Evolutionary conservation across 2,329 filamentous ascomycete species (phyloP).

Genomic region (Diaporthe ampelina): DNA sequence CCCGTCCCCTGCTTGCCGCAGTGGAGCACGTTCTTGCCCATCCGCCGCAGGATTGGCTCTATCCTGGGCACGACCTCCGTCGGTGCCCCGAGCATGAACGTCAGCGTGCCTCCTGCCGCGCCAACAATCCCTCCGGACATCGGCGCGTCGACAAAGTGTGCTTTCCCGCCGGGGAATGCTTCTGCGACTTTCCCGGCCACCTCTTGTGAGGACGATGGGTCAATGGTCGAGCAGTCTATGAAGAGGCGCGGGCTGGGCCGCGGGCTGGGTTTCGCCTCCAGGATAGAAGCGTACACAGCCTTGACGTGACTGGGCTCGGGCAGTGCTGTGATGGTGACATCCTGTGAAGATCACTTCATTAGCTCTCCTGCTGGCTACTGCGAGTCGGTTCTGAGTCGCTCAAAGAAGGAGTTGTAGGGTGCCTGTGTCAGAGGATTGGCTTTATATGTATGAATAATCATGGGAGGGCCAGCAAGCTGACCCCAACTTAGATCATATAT

Average conservation of each 20-base stretch:
- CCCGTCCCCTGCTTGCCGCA: slow-evolving; percentile 88
- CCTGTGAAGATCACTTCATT: slow-evolving; percentile 63
- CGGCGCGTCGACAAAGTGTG: slow-evolving; percentile 91
- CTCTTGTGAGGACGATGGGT: slow-evolving; percentile 84
- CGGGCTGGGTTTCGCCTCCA: slow-evolving; percentile 66
- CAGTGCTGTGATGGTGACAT: slow-evolving; percentile 88
- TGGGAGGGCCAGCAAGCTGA: slow-evolving; percentile 66
- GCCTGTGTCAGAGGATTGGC: slow-evolving; percentile 79
- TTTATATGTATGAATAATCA: slow-evolving; percentile 75
- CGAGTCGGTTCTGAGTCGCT: neutral
- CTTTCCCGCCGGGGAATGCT: slow-evolving; percentile 71
- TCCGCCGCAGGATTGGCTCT: slow-evolving; percentile 78
- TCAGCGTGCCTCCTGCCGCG: slow-evolving; percentile 86
- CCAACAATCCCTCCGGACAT: slow-evolving; percentile 98
- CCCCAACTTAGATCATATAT: slow-evolving; percentile 83
- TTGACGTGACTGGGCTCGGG: slow-evolving; percentile 92
- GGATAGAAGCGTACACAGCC: slow-evolving; percentile 83
- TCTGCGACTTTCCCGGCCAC: slow-evolving; percentile 77
- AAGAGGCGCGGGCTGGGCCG: slow-evolving; percentile 78
- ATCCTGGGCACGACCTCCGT: slow-evolving; percentile 72
- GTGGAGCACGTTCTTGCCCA: slow-evolving; percentile 90
- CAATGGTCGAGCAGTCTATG: slow-evolving; percentile 97
- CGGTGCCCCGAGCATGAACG: slow-evolving; percentile 92
- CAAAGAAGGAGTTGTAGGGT: slow-evolving; percentile 41
- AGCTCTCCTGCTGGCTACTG: slow-evolving; percentile 24